phyloP scores from a whole-genome alignment of 2,329 filamentous ascomycete species.

The Nigrospora osmanthi region DNA sequence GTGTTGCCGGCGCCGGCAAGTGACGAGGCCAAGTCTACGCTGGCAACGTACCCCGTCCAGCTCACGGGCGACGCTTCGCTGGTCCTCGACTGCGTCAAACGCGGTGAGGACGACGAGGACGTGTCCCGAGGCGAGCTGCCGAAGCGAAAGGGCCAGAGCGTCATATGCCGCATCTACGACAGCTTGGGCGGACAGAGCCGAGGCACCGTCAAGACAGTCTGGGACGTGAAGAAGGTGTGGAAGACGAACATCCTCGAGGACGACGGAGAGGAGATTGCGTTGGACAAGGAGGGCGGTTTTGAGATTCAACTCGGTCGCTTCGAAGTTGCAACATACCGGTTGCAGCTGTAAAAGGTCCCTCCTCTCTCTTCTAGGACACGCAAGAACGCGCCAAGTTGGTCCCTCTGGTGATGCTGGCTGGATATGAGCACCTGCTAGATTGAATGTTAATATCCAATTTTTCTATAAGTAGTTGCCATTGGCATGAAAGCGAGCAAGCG shows the following conservation, averaged over 20 bases:
- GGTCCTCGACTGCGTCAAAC: slow-evolving; percentile 83
- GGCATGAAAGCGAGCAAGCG: no score
- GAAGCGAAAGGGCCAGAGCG: slow-evolving; percentile 64
- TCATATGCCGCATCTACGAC: slow-evolving; percentile 84
- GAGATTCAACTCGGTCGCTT: slow-evolving; percentile 66
- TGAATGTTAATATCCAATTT: no score
- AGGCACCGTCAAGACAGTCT: slow-evolving; percentile 59
- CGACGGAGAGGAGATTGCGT: slow-evolving; percentile 58
- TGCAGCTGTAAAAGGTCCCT: slow-evolving; percentile 32
- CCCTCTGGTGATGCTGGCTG: no score
- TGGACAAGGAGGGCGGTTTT: slow-evolving; percentile 41
- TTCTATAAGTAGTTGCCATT: no score
- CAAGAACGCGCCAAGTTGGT: no score
- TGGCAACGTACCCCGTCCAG: slow-evolving; percentile 44
- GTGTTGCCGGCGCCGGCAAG: slow-evolving; percentile 33
- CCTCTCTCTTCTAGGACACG: not conserved
- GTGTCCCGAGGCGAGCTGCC: slow-evolving; percentile 55
- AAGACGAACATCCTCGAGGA: slow-evolving; percentile 90
- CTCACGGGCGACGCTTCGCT: slow-evolving; percentile 61
- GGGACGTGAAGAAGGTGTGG: slow-evolving; percentile 67
- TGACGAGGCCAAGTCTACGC: slow-evolving; percentile 19
- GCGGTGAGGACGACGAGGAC: slow-evolving; percentile 81
- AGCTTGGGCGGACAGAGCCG: slow-evolving; percentile 74
- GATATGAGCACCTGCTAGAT: no score
- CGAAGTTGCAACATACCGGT: slow-evolving; percentile 75